Evolutionary conservation across 805 yeast species (phyloP), one percentile per base, ranked within the genome.

Genomic region (Starmerella vitae): DNA sequence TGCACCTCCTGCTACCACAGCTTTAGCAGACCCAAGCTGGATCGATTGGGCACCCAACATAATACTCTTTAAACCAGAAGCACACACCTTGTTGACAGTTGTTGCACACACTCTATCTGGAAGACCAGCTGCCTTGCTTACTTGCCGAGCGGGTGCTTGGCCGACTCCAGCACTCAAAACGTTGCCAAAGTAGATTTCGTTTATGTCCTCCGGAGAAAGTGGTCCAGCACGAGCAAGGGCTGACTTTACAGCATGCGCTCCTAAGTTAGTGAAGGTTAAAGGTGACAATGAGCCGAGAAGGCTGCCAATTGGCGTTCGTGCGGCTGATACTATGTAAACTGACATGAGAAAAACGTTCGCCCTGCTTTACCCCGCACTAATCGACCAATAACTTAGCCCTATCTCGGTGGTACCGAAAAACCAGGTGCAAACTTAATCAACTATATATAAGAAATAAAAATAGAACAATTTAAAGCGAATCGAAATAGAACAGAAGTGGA

Each of bases 101-200:
- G 95, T 73, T 41, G 96, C 93, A 34, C 84, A 79, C 38, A 83
- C 75, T 44, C 73, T 66, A 49, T 78, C 74, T 36, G 83, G 75
- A 38, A 91, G 70, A 9, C 97, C 97, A 18, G 97, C 79, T 55
- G 75, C 77, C 48, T 86, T 57, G n/a, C 94, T 94, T 39, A 88
- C 97, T 66, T 91, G 98, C 65, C 97, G 78, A 28, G 98, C 98
- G 33, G 97, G 97, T 41, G 88, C 85, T 66, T 88, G 98, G 46
- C 97, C 97, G 44, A 83, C 76, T 55, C 82, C 83, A 47, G 96
- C 97, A 56, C 81, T 82, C 56, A 84, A 63, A 35, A 85, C 98
- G 56, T 84, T 81, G 55, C 98, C 98, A 59, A 84, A 85, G 56
- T 80, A 71, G 57, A 88, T 76, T 63, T 88, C 97, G 48, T 86